Percentiles rank a stretch among this genome's conserved stretches.
Evolutionary conservation across 768 basidiomycete species (phyloP).

Genomic region (Rhodotorula graminis): DNA sequence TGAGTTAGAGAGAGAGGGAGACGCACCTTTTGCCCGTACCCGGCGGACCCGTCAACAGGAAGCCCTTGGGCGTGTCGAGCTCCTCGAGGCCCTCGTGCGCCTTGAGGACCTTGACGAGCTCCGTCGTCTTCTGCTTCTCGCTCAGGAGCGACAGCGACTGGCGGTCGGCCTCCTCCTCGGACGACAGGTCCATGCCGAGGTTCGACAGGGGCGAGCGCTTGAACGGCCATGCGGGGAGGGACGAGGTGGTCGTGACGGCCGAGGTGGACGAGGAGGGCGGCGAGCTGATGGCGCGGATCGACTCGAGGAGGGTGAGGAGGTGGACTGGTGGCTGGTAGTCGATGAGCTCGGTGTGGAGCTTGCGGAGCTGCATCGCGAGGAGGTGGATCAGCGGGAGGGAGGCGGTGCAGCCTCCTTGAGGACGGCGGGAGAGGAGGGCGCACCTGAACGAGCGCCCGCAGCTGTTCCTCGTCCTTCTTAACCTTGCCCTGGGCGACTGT

Average conservation of each 20-base stretch:
- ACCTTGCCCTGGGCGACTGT: slow-evolving; percentile 52
- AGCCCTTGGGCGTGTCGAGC: slow-evolving; percentile 56
- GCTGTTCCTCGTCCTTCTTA: slow-evolving; percentile 56
- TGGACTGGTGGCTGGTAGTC: slow-evolving; percentile 55
- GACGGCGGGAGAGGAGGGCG: slow-evolving; percentile 5
- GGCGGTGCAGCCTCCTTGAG: not conserved
- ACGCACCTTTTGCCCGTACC: slow-evolving; percentile 29
- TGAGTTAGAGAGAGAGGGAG: too few relatives aligned
- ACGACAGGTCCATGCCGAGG: slow-evolving; percentile 36
- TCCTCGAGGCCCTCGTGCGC: slow-evolving; percentile 56
- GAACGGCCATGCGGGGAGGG: slow-evolving; percentile 33
- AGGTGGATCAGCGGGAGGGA: not conserved
- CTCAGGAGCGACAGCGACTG: slow-evolving; percentile 11
- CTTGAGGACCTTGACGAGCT: slow-evolving; percentile 51
- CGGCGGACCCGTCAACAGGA: slow-evolving; percentile 28
- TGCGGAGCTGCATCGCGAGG: slow-evolving; percentile 50
- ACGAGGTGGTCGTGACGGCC: not conserved
- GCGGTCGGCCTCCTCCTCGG: slow-evolving; percentile 41
- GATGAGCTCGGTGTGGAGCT: slow-evolving; percentile 52
- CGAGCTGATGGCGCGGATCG: slow-evolving; percentile 26
- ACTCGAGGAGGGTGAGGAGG: slow-evolving; percentile 46
- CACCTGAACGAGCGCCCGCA: slow-evolving; percentile 56
- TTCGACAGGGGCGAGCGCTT: slow-evolving; percentile 33
- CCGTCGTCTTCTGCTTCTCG: slow-evolving; percentile 39
- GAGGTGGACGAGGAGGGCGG: not conserved